Evolutionary conservation across 768 basidiomycete species (phyloP).

Genomic region (Pholiota conissans): DNA sequence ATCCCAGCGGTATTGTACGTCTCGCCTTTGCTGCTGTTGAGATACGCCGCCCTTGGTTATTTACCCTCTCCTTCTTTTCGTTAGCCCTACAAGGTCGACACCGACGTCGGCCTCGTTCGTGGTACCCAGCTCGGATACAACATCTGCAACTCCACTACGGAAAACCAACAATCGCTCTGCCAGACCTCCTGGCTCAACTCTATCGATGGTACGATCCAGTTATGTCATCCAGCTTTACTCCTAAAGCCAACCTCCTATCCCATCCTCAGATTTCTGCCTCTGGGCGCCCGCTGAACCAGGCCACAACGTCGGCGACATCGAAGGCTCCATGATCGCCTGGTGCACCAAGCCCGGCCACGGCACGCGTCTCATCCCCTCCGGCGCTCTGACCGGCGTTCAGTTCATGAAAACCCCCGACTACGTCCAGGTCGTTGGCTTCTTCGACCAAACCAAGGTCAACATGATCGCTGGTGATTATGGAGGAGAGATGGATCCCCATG

Average conservation of each 20-base stretch:
- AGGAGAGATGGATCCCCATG: slow-evolving; percentile 79
- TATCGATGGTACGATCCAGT: slow-evolving; percentile 37
- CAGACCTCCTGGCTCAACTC: slow-evolving; percentile 63
- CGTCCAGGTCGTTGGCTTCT: slow-evolving; percentile 62
- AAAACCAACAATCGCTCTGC: slow-evolving; percentile 55
- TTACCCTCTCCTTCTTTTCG: slow-evolving; percentile 38
- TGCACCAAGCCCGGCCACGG: slow-evolving; percentile 73
- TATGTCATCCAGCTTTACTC: background rate
- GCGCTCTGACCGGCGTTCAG: slow-evolving; percentile 66
- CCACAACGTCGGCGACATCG: slow-evolving; percentile 63
- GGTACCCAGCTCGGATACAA: slow-evolving; percentile 64
- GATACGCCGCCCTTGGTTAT: background rate
- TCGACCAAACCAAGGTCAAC: slow-evolving; percentile 65
- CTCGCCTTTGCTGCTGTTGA: background rate
- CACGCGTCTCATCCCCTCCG: slow-evolving; percentile 66
- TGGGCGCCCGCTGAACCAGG: slow-evolving; percentile 58
- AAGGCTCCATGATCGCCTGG: slow-evolving; percentile 76
- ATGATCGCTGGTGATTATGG: slow-evolving; percentile 57
- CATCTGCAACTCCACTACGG: slow-evolving; percentile 65
- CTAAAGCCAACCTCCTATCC: background rate
- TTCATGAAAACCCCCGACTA: slow-evolving; percentile 62
- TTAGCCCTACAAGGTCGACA: slow-evolving; percentile 38
- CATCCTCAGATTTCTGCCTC: slow-evolving; percentile 63
- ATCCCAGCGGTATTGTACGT: slow-evolving; percentile 42
- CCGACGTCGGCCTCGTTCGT: slow-evolving; percentile 30